Evolutionary conservation across 306 rosid genomes (phyloP), one percentile per base, ranked within the genome.

Genomic region (Cucurbita moschata): DNA sequence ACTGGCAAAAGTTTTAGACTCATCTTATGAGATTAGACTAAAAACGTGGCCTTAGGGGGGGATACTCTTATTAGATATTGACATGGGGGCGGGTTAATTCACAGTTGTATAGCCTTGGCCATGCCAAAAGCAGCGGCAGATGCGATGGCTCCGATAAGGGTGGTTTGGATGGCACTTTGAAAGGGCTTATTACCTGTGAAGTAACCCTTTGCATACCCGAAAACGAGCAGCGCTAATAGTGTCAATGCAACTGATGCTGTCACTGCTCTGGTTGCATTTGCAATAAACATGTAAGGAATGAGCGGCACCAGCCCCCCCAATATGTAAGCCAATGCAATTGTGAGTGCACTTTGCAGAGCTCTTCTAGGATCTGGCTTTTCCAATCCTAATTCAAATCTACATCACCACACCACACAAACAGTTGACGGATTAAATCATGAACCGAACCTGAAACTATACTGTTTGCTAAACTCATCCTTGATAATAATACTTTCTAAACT

Each of bases 341-440:
- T 93, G 69, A 86, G 14, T 21, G 97, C 97, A 77, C 98, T 93
- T 12, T 88, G 86, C 10, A 88, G 39, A 70, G 98, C 98, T 84
- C 98, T 93, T 77, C 83, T 88, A 59, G 98, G 98, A 77, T 93
- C 94, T 58, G 98, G 98, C 82, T 88, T 87, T 77, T 90, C 98
- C 70, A 93, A 76, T 74, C 98, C 97, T 60, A 93, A 84, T 75
- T 93, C 97, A 85, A 93, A 93, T 77, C 98, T 93, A 88, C 76
- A 63, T 56, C 40, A 10, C 26, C 55, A 50, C 40, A 10, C 26
- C 55, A 39, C 5, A 39, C 13, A 12, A 69, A 10, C 39, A 44
- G 8, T 38, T 7, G 12, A 66, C 38, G 7, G 8, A 19, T 10
- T 65, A 9, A 55, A 43, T 5, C 23, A 40, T 21, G 14, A 55